These are phyloP conservation scores for Nakazawaea ambrosiae DNA, from an alignment of 805 yeast genomes.

Conservation along the genomic window DNA sequence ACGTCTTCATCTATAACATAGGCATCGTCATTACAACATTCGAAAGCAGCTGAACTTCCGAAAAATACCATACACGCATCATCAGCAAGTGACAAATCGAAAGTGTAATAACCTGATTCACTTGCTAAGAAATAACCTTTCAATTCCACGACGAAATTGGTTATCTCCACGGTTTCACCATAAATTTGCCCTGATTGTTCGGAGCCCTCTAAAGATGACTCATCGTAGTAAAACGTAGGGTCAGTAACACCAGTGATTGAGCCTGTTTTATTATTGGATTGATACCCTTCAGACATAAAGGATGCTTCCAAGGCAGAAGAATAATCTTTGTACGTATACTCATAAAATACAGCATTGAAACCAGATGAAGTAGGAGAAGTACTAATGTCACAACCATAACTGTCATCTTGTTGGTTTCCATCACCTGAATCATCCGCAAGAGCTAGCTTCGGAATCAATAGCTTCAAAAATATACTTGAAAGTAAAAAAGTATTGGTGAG, in stretches of 20 bases:
- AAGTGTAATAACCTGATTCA: constrained; percentile 21
- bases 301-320: not conserved
- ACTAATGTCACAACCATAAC: not conserved
- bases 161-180: not conserved
- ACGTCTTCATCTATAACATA: constrained; percentile 3
- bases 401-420: no score
- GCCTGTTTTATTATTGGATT: no score
- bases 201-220: no score
- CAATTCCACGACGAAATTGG: constrained; percentile 13
- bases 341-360: not conserved
- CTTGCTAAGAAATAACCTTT: constrained; percentile 21
- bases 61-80: constrained; percentile 25
- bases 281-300: constrained; percentile 3
- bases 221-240: not conserved
- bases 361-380: not conserved
- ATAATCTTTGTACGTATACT: not conserved
- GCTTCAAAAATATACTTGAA: no score
- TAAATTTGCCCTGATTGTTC: not conserved
- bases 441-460: no score
- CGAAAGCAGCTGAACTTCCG: constrained; percentile 24
- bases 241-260: not conserved
- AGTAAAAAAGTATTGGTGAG: no score
- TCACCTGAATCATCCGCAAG: not conserved
- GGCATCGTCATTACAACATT: constrained; percentile 23
- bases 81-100: constrained; percentile 20